These are phyloP conservation scores for Huntiella moniliformis DNA, from an alignment of 2,329 filamentous ascomycete species.

Conservation along the genomic window DNA sequence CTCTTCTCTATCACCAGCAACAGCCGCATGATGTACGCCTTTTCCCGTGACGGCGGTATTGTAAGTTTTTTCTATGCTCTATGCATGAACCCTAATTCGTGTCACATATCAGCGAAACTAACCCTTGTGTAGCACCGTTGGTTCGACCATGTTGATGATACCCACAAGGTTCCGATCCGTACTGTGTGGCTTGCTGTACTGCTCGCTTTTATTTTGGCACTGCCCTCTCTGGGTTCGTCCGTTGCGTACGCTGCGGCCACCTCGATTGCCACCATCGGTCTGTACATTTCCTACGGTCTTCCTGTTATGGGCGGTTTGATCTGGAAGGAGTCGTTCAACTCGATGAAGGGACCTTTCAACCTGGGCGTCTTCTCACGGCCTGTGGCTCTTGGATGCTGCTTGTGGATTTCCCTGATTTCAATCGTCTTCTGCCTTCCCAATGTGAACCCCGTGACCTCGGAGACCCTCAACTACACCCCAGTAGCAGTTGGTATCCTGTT, in stretches of 20 bases:
- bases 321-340: conserved; percentile 28
- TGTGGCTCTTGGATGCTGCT: conserved; percentile 27
- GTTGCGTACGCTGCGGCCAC: conserved; percentile 40
- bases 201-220: conserved; percentile 33
- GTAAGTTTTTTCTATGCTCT: conserved; percentile 14
- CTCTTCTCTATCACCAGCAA: conserved; percentile 39
- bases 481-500: conserved; percentile 39
- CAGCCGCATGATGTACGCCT: conserved; percentile 41
- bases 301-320: conserved; percentile 36
- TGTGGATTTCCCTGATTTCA: conserved; percentile 36
- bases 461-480: conserved; percentile 40
- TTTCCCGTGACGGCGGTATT: conserved; percentile 35
- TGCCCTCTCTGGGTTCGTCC: conserved; percentile 33
- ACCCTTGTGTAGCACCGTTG: conserved; percentile 22
- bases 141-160: conserved; percentile 33
- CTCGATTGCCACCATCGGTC: conserved; percentile 38
- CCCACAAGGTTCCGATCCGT: conserved; percentile 30
- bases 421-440: conserved; percentile 39
- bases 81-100: background rate
- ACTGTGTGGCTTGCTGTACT: conserved; percentile 36
- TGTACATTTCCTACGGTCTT: conserved; percentile 39
- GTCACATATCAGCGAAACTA: background rate
- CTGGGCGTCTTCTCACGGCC: conserved; percentile 26
- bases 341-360: conserved; percentile 36
- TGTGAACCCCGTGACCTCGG: conserved; percentile 32